Evolutionary conservation across 169 alveolate genomes (phyloP).

Genomic region (Plasmodium coatneyi): DNA sequence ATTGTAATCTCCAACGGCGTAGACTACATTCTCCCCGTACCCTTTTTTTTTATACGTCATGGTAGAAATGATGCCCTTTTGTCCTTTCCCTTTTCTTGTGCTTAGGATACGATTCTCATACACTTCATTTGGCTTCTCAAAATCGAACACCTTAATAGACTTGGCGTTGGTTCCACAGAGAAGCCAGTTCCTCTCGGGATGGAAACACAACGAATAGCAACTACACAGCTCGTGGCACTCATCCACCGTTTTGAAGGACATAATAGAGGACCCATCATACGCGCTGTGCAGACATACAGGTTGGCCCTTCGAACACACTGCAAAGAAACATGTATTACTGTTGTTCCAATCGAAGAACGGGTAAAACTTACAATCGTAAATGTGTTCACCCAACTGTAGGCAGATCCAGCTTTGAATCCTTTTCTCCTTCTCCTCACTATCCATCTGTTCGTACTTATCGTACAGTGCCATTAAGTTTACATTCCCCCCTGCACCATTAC

Average conservation of each 20-base stretch:
- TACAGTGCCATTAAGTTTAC: not conserved
- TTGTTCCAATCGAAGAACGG: constrained; percentile 64
- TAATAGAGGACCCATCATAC: constrained; percentile 40
- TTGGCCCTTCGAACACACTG: constrained; percentile 8
- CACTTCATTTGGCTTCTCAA: constrained; percentile 27
- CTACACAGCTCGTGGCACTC: constrained; percentile 22
- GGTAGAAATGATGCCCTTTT: constrained; percentile 60
- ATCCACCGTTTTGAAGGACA: constrained; percentile 42
- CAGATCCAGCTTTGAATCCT: constrained; percentile 29
- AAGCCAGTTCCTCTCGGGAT: constrained; percentile 62
- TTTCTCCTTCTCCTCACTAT: not conserved
- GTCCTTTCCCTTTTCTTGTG: constrained; percentile 69
- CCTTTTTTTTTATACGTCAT: constrained; percentile 64
- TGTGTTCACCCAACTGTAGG: constrained; percentile 19
- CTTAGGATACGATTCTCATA: constrained; percentile 61
- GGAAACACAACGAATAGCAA: constrained; percentile 68
- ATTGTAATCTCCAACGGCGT: constrained; percentile 66
- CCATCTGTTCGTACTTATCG: constrained; percentile 3
- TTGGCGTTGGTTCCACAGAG: constrained; percentile 47
- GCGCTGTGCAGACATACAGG: constrained; percentile 58
- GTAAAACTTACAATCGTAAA: constrained; percentile 69
- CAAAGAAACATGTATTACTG: constrained; percentile 48
- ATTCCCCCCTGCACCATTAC: not conserved
- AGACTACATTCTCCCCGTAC: constrained; percentile 28
- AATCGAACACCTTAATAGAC: constrained; percentile 54